Base-by-base conservation (phyloP, 345 rosid genomes). In the Conringia planisiliqua region DNA sequence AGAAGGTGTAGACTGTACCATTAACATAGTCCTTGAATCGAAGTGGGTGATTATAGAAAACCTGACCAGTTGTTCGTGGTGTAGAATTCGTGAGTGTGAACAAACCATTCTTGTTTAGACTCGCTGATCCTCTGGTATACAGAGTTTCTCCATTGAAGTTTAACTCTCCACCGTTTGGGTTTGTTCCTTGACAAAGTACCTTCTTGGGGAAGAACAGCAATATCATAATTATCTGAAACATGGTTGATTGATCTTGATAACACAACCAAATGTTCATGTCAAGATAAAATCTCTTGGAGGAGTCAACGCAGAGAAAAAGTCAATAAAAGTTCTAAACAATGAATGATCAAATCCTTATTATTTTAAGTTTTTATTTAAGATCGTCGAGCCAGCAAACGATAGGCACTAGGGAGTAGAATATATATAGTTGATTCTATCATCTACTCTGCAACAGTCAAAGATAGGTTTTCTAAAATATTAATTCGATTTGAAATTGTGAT, bases 71-170 rank as follows among this genome's bases (percentile, higher is more conserved):
- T 27, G 26, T 59, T 1, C 78, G 72, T 17, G 3, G 61, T 0
- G 84, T 55, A 11, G 65, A 60, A 63, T 87, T 75, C 1, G 94
- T 83, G 9, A 92, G 80, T 47, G 60, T 44, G 38, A 92, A 65
- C 12, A 88, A 0, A 44, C 96, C 96, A n/a, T 81, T 75, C 4
- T 3, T 36, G 29, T 73, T 72, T 66, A 80, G 42, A 1, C 47
- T 18, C 3, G 89, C 86, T 6, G 48, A 44, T 16, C 85, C 86
- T 38, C 16, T 54, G 2, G 79, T 59, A 27, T 55, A 68, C 0
- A 14, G 40, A 51, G 11, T 32, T 32, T 5, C 13, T 33, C 78
- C 73, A 0, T 66, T 58, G 47, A 48, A 68, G 17, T 1, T 13
- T 74, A 85, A 84, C 38, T 80, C 84, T 55, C 83, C 64, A 65